A percentile compares a stretch with the other conserved stretches of the same genome.
Evolutionary conservation across 1,139 yeast genomes (phyloP).

Genomic region (Geotrichum reessii): DNA sequence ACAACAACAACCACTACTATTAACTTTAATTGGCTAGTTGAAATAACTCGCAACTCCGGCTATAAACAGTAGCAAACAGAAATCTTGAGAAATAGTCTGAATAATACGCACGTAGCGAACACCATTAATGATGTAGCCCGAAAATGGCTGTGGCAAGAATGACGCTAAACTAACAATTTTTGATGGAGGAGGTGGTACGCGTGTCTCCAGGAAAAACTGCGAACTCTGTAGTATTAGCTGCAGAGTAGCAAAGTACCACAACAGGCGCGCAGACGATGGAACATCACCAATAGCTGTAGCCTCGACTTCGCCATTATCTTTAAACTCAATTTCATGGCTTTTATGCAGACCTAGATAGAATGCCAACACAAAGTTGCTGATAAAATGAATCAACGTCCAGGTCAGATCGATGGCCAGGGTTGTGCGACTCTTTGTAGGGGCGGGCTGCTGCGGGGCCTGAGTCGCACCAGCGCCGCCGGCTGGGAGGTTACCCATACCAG

Average conservation of each 20-base stretch:
- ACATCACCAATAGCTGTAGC: not conserved
- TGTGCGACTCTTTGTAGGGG: constrained; percentile 3
- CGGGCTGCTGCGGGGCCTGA: constrained; percentile 1
- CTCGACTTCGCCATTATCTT: constrained; percentile 1
- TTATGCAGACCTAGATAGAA: constrained; percentile 10
- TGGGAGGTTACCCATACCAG: constrained; percentile 14
- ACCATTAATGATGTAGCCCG: constrained; percentile 27
- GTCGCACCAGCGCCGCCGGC: not conserved
- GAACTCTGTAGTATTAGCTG: constrained; percentile 33
- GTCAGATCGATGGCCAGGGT: constrained; percentile 2
- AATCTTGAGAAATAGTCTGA: constrained; percentile 29
- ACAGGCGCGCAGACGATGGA: constrained; percentile 16
- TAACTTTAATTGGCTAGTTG: not conserved
- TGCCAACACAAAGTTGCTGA: constrained; percentile 12
- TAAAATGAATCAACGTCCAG: constrained; percentile 14
- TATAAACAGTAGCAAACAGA: constrained; percentile 31
- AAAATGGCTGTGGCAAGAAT: constrained; percentile 32
- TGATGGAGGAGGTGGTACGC: constrained; percentile 28
- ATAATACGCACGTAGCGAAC: constrained; percentile 28
- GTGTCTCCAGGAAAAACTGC: constrained; percentile 33
- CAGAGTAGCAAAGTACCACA: constrained; percentile 32
- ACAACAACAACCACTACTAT: no score
- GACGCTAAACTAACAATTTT: constrained; percentile 27
- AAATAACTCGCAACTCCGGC: constrained; percentile 25
- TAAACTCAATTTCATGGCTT: not conserved